Conservation (phyloP, 2,329 filamentous ascomycete genomes). For the Alternaria sp. region DNA sequence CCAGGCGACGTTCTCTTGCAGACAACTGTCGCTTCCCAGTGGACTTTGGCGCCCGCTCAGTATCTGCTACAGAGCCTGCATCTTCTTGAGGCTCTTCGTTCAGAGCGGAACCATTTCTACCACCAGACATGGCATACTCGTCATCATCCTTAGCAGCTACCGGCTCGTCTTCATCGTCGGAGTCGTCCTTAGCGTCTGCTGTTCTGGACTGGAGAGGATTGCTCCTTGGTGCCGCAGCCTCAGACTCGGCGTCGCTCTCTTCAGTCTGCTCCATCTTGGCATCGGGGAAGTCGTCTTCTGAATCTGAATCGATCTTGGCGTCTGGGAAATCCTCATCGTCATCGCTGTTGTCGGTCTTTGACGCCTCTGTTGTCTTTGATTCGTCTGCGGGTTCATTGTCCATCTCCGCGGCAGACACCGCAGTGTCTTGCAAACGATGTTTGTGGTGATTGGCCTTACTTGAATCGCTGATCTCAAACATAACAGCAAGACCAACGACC, state of each 20-base stretch:
- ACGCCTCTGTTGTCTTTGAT: constrained; percentile 19
- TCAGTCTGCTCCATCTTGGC: constrained; percentile 45
- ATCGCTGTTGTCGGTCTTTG: constrained; percentile 40
- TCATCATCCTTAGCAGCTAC: constrained; percentile 3
- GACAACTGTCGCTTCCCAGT: constrained; percentile 45
- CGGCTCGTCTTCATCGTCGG: constrained; percentile 35
- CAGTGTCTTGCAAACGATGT: constrained; percentile 65
- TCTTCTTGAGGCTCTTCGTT: constrained; percentile 33
- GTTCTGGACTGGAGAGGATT: constrained; percentile 50
- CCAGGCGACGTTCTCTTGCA: constrained; percentile 46
- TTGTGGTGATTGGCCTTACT: constrained; percentile 82
- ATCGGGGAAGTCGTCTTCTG: constrained; percentile 56
- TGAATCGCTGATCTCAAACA: constrained; percentile 88
- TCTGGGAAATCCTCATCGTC: constrained; percentile 57
- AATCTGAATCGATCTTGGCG: constrained; percentile 45
- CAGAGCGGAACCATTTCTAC: constrained; percentile 2
- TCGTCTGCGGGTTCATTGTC: constrained; percentile 23
- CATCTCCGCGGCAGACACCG: constrained; percentile 28
- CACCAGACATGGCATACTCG: constrained; percentile 17
- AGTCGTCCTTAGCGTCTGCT: constrained; percentile 16
- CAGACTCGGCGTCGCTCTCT: constrained; percentile 47
- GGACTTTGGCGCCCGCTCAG: constrained; percentile 30
- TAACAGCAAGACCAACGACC: constrained; percentile 82
- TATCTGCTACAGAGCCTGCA: constrained; percentile 35
- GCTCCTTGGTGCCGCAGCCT: constrained; percentile 30